Conservation (phyloP, 768 basidiomycete species). For the Psilocybe azurescens region DNA sequence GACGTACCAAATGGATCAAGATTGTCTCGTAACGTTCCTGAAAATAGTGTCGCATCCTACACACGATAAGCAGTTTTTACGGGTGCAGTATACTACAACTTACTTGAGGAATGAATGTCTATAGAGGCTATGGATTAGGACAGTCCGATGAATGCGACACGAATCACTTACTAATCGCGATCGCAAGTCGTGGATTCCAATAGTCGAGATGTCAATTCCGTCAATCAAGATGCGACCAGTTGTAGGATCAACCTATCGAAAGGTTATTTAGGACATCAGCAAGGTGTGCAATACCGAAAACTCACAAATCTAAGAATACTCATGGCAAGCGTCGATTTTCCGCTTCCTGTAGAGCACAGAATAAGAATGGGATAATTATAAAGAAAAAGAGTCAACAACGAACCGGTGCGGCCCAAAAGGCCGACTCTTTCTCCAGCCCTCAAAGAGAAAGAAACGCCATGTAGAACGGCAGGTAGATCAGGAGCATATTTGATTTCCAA, state of each 20-base stretch:
- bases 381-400: neutral
- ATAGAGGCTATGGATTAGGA: neutral
- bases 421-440: constrained; percentile 82
- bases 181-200: constrained; percentile 85
- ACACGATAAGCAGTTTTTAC: constrained; percentile 1
- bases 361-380: neutral
- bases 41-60: constrained; percentile 77
- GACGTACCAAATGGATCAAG: constrained; percentile 70
- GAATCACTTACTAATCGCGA: constrained; percentile 62
- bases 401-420: constrained; percentile 78
- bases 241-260: constrained; percentile 68
- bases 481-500: constrained; percentile 84
- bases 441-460: constrained; percentile 74
- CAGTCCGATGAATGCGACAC: constrained; percentile 1
- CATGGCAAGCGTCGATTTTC: constrained; percentile 87
- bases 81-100: constrained; percentile 9
- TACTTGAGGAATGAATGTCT: constrained; percentile 82
- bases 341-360: constrained; percentile 68
- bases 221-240: constrained; percentile 82
- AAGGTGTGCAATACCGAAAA: constrained; percentile 16
- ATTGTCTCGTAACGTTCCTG: constrained; percentile 78
- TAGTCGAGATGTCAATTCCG: constrained; percentile 85
- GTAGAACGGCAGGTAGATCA: constrained; percentile 82
- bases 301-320: constrained; percentile 81
- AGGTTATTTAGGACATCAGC: constrained; percentile 3